phyloP scores from a whole-genome alignment of 1,284 basidiomycete species.

The Vanrija pseudolonga region DNA sequence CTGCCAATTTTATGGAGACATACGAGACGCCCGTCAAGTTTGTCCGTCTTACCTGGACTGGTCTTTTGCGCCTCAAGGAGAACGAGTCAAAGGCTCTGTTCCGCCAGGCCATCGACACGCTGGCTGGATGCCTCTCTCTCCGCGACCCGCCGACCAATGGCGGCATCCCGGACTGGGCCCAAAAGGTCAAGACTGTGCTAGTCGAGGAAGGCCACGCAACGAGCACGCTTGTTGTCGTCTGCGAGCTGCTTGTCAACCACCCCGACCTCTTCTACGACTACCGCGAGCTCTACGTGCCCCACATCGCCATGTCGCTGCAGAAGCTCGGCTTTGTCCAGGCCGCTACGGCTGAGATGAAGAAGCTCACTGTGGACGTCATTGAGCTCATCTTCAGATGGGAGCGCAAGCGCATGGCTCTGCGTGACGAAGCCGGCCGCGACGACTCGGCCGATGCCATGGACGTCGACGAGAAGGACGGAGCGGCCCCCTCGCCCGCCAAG shows the following conservation, averaged over 20 bases:
- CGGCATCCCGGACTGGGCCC: conserved; percentile 79
- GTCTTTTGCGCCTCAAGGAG: conserved; percentile 76
- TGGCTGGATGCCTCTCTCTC: conserved; percentile 77
- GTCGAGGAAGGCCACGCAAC: conserved; percentile 83
- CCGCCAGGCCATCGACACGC: conserved; percentile 81
- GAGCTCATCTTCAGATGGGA: conserved; percentile 89
- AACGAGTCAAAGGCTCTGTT: conserved; percentile 72
- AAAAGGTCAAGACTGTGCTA: conserved; percentile 78
- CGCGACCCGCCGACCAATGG: conserved; percentile 55
- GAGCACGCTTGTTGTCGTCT: conserved; percentile 80
- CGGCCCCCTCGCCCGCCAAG: conserved; percentile 45
- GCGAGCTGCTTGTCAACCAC: conserved; percentile 89
- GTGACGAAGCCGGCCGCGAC: conserved; percentile 23
- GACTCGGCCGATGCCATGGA: conserved; percentile 43
- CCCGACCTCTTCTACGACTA: conserved; percentile 90
- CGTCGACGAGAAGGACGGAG: conserved; percentile 34
- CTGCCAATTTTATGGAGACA: conserved; percentile 88
- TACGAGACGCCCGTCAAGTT: conserved; percentile 93
- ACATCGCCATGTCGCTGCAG: conserved; percentile 84
- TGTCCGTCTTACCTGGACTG: conserved; percentile 89
- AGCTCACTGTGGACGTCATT: conserved; percentile 75
- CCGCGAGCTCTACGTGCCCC: conserved; percentile 89
- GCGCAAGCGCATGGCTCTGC: conserved; percentile 55
- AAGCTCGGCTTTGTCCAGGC: conserved; percentile 78
- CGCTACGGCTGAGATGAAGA: conserved; percentile 74